Conservation (phyloP, 352 stramenopile genomes). For the Pythium insidiosum region DNA sequence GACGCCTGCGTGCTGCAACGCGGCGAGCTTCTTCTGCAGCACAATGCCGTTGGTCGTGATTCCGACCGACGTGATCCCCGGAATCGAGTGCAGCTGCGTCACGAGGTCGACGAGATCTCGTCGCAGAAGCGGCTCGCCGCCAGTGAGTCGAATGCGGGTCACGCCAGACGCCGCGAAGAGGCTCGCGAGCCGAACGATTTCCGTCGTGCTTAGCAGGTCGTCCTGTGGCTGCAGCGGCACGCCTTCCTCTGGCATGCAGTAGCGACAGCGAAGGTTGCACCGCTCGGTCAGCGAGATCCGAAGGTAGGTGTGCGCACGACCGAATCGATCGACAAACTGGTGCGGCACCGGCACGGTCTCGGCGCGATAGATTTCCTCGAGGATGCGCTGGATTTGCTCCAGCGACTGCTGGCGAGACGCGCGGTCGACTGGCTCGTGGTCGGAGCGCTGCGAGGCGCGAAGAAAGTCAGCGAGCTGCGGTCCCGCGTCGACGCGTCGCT, state of each 20-base stretch:
- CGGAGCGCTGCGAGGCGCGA: too few relatives aligned
- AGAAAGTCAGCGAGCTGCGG: conserved; percentile 9
- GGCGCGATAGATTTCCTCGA: conserved; percentile 21
- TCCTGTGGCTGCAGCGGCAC: conserved; percentile 76
- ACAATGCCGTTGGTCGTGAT: conserved; percentile 97
- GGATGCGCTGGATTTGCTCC: conserved; percentile 30
- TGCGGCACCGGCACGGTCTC: neutral
- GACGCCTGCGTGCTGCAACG: conserved; percentile 77
- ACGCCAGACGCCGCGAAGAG: conserved; percentile 90
- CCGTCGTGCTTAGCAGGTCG: conserved; percentile 80
- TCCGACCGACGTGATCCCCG: conserved; percentile 76
- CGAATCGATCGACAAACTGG: conserved; percentile 80
- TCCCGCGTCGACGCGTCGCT: conserved; percentile 4
- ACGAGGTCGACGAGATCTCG: conserved; percentile 49
- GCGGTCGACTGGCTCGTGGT: too few relatives aligned
- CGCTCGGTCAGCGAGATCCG: conserved; percentile 94
- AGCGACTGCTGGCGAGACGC: conserved; percentile 20
- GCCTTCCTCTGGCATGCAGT: conserved; percentile 96
- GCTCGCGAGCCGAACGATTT: conserved; percentile 87
- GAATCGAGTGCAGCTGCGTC: conserved; percentile 40
- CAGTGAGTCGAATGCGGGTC: conserved; percentile 92
- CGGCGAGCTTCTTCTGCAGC: conserved; percentile 75
- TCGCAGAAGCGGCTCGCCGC: conserved; percentile 86
- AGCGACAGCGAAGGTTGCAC: conserved; percentile 95
- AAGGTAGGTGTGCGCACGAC: conserved; percentile 91